Conservation (phyloP, 495 filamentous ascomycete genomes). For the Lindgomyces ingoldianus region DNA sequence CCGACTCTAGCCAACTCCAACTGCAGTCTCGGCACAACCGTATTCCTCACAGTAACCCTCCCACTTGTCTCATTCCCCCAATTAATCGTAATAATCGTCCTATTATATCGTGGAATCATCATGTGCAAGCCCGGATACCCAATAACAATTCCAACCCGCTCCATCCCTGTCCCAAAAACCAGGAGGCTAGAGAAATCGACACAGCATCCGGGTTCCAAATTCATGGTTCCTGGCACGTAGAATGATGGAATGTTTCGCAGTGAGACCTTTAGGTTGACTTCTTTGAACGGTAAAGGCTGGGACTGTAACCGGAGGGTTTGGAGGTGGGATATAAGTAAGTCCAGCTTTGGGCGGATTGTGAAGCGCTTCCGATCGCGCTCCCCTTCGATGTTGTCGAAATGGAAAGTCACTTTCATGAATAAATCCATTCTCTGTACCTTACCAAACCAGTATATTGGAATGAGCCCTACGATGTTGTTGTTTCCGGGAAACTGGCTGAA, state of each 20-base stretch:
- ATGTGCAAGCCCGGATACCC: slow-evolving; percentile 3
- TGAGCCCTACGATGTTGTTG: background rate
- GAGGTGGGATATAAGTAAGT: slow-evolving; percentile 1
- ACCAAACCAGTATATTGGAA: background rate
- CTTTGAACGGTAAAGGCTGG: slow-evolving; percentile 3
- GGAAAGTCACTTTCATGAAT: slow-evolving; percentile 1
- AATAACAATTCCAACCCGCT: slow-evolving; percentile 3
- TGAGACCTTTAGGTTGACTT: slow-evolving; percentile 5
- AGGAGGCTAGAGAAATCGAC: slow-evolving; percentile 1
- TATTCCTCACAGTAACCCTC: background rate
- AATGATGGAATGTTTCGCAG: slow-evolving; percentile 1
- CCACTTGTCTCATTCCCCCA: background rate
- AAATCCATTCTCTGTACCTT: slow-evolving; percentile 5
- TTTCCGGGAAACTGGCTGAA: background rate
- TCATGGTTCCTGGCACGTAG: slow-evolving; percentile 1
- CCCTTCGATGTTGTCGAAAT: background rate
- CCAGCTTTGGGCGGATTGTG: slow-evolving; percentile 2
- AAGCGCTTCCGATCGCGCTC: slow-evolving; percentile 1
- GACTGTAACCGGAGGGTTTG: background rate
- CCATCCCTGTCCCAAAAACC: slow-evolving; percentile 1
- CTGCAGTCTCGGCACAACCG: slow-evolving; percentile 2
- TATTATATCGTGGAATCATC: background rate
- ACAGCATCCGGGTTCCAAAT: background rate
- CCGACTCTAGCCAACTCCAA: slow-evolving; percentile 1
- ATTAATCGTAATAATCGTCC: background rate